Conservation (phyloP, 2,329 filamentous ascomycete species). For the Hymenoscyphus repandus region DNA sequence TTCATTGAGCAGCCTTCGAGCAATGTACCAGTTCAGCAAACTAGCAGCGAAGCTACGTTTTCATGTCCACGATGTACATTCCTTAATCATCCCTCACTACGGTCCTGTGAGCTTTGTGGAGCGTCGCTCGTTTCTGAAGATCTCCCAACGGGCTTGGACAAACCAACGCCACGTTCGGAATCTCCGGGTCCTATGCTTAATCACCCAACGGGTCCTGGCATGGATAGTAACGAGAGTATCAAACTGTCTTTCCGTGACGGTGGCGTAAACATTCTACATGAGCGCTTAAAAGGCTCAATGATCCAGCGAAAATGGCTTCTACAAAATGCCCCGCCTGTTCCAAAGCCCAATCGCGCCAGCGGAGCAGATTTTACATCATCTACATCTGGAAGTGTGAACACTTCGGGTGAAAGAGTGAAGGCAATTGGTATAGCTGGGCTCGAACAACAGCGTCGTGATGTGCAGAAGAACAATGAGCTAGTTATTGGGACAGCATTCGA, state of each 20-base stretch:
- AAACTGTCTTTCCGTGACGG: slow-evolving; percentile 90
- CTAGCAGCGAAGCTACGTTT: slow-evolving; percentile 40
- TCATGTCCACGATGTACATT: slow-evolving; percentile 89
- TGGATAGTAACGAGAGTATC: slow-evolving; percentile 65
- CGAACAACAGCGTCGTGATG: slow-evolving; percentile 76
- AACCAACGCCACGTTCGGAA: slow-evolving; percentile 50
- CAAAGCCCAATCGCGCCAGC: slow-evolving; percentile 46
- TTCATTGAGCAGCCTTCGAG: slow-evolving; percentile 11
- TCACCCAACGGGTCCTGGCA: slow-evolving; percentile 29
- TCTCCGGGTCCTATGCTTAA: slow-evolving; percentile 71
- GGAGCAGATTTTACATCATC: slow-evolving; percentile 36
- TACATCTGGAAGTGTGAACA: slow-evolving; percentile 28
- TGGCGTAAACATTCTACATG: slow-evolving; percentile 85
- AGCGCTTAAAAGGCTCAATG: slow-evolving; percentile 80
- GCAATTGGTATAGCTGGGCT: slow-evolving; percentile 87
- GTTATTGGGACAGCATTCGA: slow-evolving; percentile 94
- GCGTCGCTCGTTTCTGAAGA: slow-evolving; percentile 61
- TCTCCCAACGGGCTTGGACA: slow-evolving; percentile 36
- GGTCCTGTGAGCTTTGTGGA: slow-evolving; percentile 87
- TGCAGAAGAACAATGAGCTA: slow-evolving; percentile 86
- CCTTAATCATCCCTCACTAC: slow-evolving; percentile 80
- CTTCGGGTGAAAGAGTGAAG: slow-evolving; percentile 41
- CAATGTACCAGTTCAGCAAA: not conserved
- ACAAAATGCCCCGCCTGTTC: slow-evolving; percentile 82
- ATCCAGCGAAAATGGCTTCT: slow-evolving; percentile 95